phyloP scores from a whole-genome alignment of 345 rosid genomes.

The Citrus trifoliata region DNA sequence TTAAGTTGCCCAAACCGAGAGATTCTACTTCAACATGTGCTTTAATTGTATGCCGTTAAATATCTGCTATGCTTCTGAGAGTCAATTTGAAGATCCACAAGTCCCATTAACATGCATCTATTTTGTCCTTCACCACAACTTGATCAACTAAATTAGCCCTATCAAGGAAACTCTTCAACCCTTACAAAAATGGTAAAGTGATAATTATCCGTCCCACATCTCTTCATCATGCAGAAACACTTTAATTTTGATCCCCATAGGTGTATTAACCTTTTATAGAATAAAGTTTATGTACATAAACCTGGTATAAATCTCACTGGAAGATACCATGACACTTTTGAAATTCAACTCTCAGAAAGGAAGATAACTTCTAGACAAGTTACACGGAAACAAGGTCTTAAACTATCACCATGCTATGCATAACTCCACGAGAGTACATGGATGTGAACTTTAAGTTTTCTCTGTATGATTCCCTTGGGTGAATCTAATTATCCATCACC shows the following conservation, averaged over 20 bases:
- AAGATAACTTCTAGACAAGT: background rate
- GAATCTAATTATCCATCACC: background rate
- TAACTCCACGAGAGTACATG: background rate
- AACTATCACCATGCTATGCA: background rate
- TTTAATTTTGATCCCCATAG: background rate
- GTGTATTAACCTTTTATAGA: background rate
- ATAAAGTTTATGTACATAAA: background rate
- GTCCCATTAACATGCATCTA: background rate
- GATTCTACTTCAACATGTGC: background rate
- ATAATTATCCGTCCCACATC: background rate
- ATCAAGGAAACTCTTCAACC: background rate
- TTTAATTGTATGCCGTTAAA: background rate
- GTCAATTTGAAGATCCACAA: background rate
- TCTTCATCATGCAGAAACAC: background rate
- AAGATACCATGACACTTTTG: background rate
- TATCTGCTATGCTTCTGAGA: background rate
- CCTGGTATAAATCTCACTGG: background rate
- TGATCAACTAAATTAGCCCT: slow-evolving; percentile 4
- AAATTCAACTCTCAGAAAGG: background rate
- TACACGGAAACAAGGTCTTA: background rate
- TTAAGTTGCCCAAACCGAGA: background rate
- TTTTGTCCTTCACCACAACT: background rate
- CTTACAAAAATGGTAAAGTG: background rate
- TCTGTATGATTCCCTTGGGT: background rate
- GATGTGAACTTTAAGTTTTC: background rate